Base-by-base conservation (phyloP, 1,139 yeast genomes). In the Saccharomycopsis hybrid region DNA sequence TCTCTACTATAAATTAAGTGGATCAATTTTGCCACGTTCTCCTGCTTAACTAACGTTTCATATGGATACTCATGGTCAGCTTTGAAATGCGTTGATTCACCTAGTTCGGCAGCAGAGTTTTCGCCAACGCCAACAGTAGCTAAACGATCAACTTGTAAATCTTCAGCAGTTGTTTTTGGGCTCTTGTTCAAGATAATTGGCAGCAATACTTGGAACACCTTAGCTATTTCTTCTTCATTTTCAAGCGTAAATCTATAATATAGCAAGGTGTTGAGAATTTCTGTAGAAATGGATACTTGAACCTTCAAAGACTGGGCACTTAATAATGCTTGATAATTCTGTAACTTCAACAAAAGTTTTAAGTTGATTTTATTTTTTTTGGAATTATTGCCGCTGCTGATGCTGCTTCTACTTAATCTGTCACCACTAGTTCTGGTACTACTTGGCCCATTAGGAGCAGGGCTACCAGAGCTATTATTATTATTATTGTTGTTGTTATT, bases 11-110 rank as follows among this genome's bases (percentile, higher is more conserved):
- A 72, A 27, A 86, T 63, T 50, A 83, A 69, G 58, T 83, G 90
- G 3, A 87, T 68, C n/a, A 86, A 64, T 58, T 82, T 83, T 41
- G 92, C 80, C 11, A 90, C 65, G 52, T 77, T 79, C 56, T 85
- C 85, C 59, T 84, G 89, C 47, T 77, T 79, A n/a, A 68, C 65
- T 30, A 78, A 63, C 50, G 71, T 70, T 5, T 71, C 76, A 37
- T 69, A 41, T 0, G 60, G 28, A 31, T 31, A 25, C 33, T 44
- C 43, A 7, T 18, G 52, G 36, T 57, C 61, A n/a, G n/a, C n/a
- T 43, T 58, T 55, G n/a, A n/a, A n/a, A n/a, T n/a, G n/a, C 9
- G 38, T 5, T 18, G 2, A 11, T 8, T 35, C 33, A 8, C 30
- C 30, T n/a, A 2, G 8, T 31, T 31, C 33, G 37, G 25, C 5